phyloP scores from a whole-genome alignment of 805 yeast genomes.

The Kazachstania taianensis region DNA sequence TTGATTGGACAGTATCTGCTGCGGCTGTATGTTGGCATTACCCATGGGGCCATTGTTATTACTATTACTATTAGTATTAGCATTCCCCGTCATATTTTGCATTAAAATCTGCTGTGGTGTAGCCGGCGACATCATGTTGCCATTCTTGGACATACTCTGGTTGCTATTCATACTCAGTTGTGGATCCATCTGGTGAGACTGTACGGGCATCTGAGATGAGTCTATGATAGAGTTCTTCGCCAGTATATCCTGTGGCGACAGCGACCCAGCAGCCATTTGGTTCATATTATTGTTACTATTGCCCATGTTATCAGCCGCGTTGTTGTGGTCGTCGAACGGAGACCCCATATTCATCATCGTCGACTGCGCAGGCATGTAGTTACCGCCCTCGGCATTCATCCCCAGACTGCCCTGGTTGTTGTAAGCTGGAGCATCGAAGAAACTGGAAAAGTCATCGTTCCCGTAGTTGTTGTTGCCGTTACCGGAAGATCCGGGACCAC shows the following conservation, averaged over 20 bases:
- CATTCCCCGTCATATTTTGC: slow-evolving; percentile 7
- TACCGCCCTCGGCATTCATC: background rate
- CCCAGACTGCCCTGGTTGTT: background rate
- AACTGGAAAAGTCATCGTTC: slow-evolving; percentile 7
- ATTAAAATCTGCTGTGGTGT: slow-evolving; percentile 22
- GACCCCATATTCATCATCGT: too few species aligned
- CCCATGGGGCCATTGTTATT: slow-evolving; percentile 1
- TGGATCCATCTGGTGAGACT: slow-evolving; percentile 20
- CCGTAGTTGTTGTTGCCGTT: background rate
- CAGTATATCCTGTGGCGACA: slow-evolving; percentile 29
- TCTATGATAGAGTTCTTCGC: slow-evolving; percentile 19
- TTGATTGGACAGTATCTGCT: slow-evolving; percentile 5
- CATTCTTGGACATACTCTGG: background rate
- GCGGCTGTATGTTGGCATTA: slow-evolving; percentile 2
- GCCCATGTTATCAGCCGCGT: slow-evolving; percentile 1
- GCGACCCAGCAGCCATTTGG: slow-evolving; percentile 2
- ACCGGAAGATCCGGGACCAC: too few species aligned
- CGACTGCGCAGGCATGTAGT: too few species aligned
- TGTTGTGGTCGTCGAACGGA: background rate
- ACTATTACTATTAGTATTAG: slow-evolving; percentile 2
- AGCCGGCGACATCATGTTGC: slow-evolving; percentile 9
- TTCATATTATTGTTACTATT: slow-evolving; percentile 1
- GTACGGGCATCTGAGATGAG: slow-evolving; percentile 17
- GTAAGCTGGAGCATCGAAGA: too few species aligned
- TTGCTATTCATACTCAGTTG: slow-evolving; percentile 8